A percentile compares a stretch with the other conserved stretches of the same genome.
Conservation (phyloP, 805 yeast genomes). For the Kodamaea kaohsiungensis region DNA sequence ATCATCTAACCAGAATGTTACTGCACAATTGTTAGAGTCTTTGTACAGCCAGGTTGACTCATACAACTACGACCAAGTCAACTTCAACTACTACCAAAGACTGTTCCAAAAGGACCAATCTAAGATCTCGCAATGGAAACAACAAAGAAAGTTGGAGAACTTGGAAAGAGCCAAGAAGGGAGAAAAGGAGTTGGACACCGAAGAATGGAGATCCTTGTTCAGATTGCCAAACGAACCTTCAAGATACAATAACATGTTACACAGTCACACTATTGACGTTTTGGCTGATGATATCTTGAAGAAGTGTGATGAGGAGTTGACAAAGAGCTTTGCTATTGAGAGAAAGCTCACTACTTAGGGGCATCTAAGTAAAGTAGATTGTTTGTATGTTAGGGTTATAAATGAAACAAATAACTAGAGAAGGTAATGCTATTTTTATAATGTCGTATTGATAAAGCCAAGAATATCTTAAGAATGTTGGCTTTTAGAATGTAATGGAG, state of each 20-base stretch:
- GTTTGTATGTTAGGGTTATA: no score
- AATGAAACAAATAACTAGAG: no score
- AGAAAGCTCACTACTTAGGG: conserved; percentile 43
- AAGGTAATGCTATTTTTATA: no score
- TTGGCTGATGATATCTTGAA: conserved; percentile 72
- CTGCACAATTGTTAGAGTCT: conserved; percentile 56
- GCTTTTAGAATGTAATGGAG: no score
- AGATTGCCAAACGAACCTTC: conserved; percentile 75
- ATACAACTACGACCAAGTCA: conserved; percentile 74
- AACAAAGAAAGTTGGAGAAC: conserved; percentile 66
- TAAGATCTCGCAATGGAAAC: conserved; percentile 75
- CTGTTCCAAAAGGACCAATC: conserved; percentile 66
- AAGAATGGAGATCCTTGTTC: conserved; percentile 63
- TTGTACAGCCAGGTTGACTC: conserved; percentile 71
- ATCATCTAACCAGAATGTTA: conserved; percentile 44
- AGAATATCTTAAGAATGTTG: no score
- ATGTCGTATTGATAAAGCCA: no score
- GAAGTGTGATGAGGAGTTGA: conserved; percentile 64
- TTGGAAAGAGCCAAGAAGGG: conserved; percentile 58
- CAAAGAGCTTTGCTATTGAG: conserved; percentile 61
- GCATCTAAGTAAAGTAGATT: no score
- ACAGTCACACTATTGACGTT: conserved; percentile 66
- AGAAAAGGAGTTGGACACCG: conserved; percentile 53
- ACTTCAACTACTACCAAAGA: conserved; percentile 81
- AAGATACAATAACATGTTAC: conserved; percentile 68